Percentiles rank a stretch among this genome's conserved stretches.
Evolutionary conservation across 2,329 filamentous ascomycete species (phyloP).

Genomic region (Colletotrichum filicis): DNA sequence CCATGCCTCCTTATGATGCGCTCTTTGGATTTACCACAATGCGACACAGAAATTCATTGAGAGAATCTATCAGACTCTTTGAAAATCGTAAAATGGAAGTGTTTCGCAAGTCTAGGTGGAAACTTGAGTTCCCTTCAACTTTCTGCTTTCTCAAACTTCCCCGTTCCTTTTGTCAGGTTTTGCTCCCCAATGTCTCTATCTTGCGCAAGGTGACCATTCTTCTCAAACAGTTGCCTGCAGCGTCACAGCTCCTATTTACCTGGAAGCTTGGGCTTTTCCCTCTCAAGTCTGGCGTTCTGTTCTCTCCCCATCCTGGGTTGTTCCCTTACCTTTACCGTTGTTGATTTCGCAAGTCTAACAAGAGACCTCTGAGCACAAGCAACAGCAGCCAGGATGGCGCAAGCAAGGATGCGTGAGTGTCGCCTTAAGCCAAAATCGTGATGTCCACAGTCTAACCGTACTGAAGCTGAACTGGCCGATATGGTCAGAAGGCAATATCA

Average conservation of each 20-base stretch:
- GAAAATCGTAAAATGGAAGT: constrained; percentile 22
- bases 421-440: rapidly evolving
- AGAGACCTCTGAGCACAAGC: not conserved
- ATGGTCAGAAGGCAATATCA: constrained; percentile 13
- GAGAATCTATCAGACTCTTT: not conserved
- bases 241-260: not conserved
- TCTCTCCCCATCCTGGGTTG: not conserved
- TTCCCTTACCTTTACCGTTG: not conserved
- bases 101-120: constrained; percentile 19
- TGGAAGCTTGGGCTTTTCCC: not conserved
- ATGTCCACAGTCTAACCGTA: constrained; percentile 1
- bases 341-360: not conserved
- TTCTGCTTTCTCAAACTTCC: not conserved
- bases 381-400: constrained; percentile 21
- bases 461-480: constrained; percentile 21
- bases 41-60: not conserved
- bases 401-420: constrained; percentile 27
- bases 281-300: not conserved
- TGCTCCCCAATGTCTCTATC: not conserved
- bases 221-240: not conserved
- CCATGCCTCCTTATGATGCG: not conserved
- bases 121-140: constrained; percentile 1
- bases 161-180: constrained; percentile 9
- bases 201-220: not conserved
- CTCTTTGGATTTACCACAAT: not conserved